phyloP scores from a whole-genome alignment of 2,329 filamentous ascomycete genomes.

The Grosmannia penicillata region DNA sequence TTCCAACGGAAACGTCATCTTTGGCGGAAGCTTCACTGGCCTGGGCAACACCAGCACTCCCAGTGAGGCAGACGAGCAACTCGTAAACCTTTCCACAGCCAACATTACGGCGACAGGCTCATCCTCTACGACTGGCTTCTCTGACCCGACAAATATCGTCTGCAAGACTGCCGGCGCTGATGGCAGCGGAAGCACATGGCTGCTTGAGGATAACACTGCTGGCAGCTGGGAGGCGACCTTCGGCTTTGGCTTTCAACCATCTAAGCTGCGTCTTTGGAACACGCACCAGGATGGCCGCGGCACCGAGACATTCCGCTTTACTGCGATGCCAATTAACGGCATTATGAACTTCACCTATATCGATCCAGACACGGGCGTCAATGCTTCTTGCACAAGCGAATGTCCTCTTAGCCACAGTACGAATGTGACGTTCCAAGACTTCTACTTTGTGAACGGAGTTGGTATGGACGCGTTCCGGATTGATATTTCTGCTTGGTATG shows the following conservation, averaged over 20 bases:
- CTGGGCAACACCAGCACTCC: conserved; percentile 65
- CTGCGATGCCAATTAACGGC: conserved; percentile 70
- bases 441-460: conserved; percentile 74
- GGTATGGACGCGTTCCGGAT: conserved; percentile 81
- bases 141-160: conserved; percentile 64
- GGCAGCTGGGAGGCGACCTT: conserved; percentile 79
- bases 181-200: conserved; percentile 66
- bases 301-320: conserved; percentile 77
- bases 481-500: conserved; percentile 79
- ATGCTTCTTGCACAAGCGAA: conserved; percentile 59
- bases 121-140: conserved; percentile 47
- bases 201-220: conserved; percentile 57
- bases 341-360: conserved; percentile 94
- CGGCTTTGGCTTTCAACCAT: conserved; percentile 71
- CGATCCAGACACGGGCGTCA: conserved; percentile 55
- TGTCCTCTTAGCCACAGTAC: conserved; percentile 70
- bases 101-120: conserved; percentile 54
- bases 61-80: conserved; percentile 54
- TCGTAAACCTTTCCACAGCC: conserved; percentile 72
- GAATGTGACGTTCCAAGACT: conserved; percentile 64
- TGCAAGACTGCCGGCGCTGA: conserved; percentile 59
- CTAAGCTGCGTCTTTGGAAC: conserved; percentile 78
- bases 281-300: conserved; percentile 71
- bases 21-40: conserved; percentile 80
- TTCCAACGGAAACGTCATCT: conserved; percentile 72